A percentile compares a stretch with the other conserved stretches of the same genome.
Conservation (phyloP, 768 basidiomycete genomes). For the Mycena venus region DNA sequence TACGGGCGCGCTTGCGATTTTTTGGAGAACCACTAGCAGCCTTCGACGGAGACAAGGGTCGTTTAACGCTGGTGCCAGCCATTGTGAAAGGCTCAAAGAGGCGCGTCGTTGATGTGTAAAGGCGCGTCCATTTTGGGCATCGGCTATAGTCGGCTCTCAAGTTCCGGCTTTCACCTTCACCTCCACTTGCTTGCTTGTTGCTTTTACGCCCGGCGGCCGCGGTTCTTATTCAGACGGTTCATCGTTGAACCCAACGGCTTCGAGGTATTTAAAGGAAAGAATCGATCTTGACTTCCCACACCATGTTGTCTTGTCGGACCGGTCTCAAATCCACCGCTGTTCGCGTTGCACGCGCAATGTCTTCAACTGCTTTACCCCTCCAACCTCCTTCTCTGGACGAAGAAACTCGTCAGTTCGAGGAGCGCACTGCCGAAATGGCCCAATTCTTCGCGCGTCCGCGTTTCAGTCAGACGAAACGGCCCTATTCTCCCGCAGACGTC, state of each 20-base stretch:
- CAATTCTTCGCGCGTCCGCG: conserved; percentile 84
- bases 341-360: conserved; percentile 54
- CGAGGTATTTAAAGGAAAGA: not conserved
- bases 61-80: conserved; percentile 21
- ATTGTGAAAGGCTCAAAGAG: not conserved
- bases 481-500: conserved; percentile 85
- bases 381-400: conserved; percentile 68
- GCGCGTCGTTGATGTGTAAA: not conserved
- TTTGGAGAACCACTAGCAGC: conserved; percentile 23
- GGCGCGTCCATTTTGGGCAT: not conserved
- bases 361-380: conserved; percentile 63
- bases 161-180: not conserved
- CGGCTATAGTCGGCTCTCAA: not conserved
- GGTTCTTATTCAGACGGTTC: not conserved
- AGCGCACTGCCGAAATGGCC: conserved; percentile 72
- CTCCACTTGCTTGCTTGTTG: not conserved
- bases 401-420: conserved; percentile 71
- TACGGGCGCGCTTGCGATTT: conserved; percentile 36
- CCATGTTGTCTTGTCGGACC: conserved; percentile 40
- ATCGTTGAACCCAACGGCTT: not conserved
- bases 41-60: conserved; percentile 10
- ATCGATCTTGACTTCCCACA: not conserved
- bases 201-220: not conserved
- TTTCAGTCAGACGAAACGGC: conserved; percentile 79
- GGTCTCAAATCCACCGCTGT: conserved; percentile 36